These are phyloP conservation scores for Lasiodiplodia citricola DNA, from an alignment of 2,329 filamentous ascomycete genomes.

Conservation along the genomic window DNA sequence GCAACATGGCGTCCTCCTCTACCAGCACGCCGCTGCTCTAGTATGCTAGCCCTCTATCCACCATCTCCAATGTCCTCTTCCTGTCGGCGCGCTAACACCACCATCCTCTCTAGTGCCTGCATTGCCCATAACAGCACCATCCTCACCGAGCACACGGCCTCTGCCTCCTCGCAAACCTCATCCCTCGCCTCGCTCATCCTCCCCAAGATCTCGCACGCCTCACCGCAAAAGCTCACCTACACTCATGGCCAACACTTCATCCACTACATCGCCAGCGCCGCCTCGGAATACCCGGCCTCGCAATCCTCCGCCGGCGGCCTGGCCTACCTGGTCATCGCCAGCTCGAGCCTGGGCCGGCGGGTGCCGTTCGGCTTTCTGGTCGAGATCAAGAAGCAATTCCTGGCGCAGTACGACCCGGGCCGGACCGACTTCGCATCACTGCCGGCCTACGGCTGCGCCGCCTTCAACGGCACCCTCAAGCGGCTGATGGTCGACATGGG, in stretches of 20 bases:
- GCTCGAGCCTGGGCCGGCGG: slow-evolving; percentile 79
- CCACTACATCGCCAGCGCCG: slow-evolving; percentile 90
- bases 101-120: slow-evolving; percentile 69
- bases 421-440: slow-evolving; percentile 75
- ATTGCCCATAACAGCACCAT: slow-evolving; percentile 94
- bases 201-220: slow-evolving; percentile 85
- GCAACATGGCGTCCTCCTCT: slow-evolving; percentile 45
- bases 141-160: slow-evolving; percentile 88
- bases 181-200: slow-evolving; percentile 92
- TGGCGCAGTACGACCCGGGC: slow-evolving; percentile 69
- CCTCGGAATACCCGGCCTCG: slow-evolving; percentile 64
- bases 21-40: slow-evolving; percentile 46
- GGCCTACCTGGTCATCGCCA: slow-evolving; percentile 89
- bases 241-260: slow-evolving; percentile 91
- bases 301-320: slow-evolving; percentile 74
- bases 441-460: slow-evolving; percentile 87
- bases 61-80: neutral
- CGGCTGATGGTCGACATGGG: slow-evolving; percentile 83
- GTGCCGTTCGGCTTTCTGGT: slow-evolving; percentile 92
- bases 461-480: slow-evolving; percentile 82
- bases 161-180: slow-evolving; percentile 80
- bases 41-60: slow-evolving; percentile 32
- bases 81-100: slow-evolving; percentile 29
- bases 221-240: slow-evolving; percentile 88
- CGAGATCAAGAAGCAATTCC: slow-evolving; percentile 88